Evolutionary conservation across 1,284 basidiomycete genomes (phyloP).

Genomic region (Schizophyllum amplum): DNA sequence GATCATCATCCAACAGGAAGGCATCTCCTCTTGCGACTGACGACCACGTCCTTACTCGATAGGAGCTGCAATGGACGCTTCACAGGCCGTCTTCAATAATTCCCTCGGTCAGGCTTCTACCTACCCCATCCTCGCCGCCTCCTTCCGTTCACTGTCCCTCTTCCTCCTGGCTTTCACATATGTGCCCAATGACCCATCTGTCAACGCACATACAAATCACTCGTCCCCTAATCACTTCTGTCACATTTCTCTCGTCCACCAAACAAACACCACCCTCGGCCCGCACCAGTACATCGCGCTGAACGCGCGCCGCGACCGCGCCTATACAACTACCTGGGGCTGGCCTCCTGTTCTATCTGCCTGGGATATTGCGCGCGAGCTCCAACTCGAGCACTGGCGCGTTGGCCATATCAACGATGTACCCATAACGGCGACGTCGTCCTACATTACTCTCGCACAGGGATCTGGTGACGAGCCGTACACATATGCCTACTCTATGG

Average conservation of each 20-base stretch:
- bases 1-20: too few relatives aligned
- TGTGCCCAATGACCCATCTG: constrained; percentile 17
- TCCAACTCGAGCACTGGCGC: constrained; percentile 17
- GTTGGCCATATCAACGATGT: constrained; percentile 31
- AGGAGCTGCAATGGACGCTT: not conserved
- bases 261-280: constrained; percentile 33
- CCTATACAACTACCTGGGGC: constrained; percentile 42
- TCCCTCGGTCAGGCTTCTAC: not conserved
- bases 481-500: constrained; percentile 36
- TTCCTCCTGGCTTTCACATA: constrained; percentile 38
- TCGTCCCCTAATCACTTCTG: too few relatives aligned
- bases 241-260: constrained; percentile 28
- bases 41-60: too few relatives aligned
- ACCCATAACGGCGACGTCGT: constrained; percentile 41
- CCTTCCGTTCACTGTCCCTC: constrained; percentile 40
- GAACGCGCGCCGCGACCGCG: constrained; percentile 21
- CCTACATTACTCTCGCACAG: constrained; percentile 36
- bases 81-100: not conserved
- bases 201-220: too few relatives aligned
- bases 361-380: constrained; percentile 27
- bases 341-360: constrained; percentile 32
- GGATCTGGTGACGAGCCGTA: constrained; percentile 12
- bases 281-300: constrained; percentile 40
- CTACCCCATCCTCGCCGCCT: constrained; percentile 35
- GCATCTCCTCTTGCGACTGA: too few relatives aligned